Evolutionary conservation across 352 stramenopile species (phyloP), one percentile per base, ranked within the genome.

Genomic region (Pilasporangium apinafurcum): DNA sequence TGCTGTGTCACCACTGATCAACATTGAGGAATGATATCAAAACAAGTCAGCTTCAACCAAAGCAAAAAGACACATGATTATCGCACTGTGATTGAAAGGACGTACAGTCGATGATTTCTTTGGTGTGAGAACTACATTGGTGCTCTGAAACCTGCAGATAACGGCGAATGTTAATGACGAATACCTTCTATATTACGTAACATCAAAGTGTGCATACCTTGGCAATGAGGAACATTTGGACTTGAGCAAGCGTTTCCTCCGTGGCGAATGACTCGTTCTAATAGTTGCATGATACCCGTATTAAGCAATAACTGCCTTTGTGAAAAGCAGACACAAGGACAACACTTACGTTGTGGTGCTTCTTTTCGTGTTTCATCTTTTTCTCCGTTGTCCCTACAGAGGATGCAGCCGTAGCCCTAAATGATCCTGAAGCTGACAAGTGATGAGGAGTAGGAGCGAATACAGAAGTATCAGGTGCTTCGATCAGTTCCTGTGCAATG

Each of bases 41-140:
- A 6, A 8, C 4, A 24, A 21, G 14, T 3, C 12, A 28, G 7
- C 18, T 41, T 26, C 24, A 9, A 5, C 22, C 17, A 3, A 18
- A 34, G 9, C 2, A 42, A 20, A 25, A 9, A 28, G 37, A n/a
- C n/a, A n/a, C n/a, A n/a, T n/a, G n/a, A n/a, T n/a, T n/a, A n/a
- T n/a, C n/a, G n/a, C n/a, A n/a, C n/a, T n/a, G n/a, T n/a, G n/a
- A n/a, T n/a, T n/a, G n/a, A n/a, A 37, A 4, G 36, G 21, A 36
- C 62, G 45, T 56, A 84, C 74, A 81, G 40, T 83, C 63, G 37
- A 70, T 53, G 37, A 86, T 77, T 17, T 83, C 62, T 46, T 73
- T 61, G 30, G 51, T 37, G 48, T 82, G 53, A 0, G 70, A 70
- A 17, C 53, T 74, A 44, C 70, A 72, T 44, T 72, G 70, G 46